Base-by-base conservation (phyloP, 371 early-diverging fungal genomes). In the Mortierella sp. region DNA sequence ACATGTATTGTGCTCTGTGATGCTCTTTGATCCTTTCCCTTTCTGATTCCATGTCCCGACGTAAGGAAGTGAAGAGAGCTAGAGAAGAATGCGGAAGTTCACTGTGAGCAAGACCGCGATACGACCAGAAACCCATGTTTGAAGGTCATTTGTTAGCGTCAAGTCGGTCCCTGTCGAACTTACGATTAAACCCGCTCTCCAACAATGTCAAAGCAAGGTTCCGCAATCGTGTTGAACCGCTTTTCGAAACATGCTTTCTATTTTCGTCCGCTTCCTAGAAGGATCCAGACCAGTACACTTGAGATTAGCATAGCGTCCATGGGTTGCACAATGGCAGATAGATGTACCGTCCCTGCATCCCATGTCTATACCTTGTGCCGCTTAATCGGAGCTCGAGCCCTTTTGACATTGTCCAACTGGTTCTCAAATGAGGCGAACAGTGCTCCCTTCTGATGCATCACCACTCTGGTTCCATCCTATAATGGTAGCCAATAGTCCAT, bases 171-270 rank as follows among this genome's bases (percentile, higher is more conserved):
- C 26, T 23, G 18, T 24, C 18, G 18, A 2, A 47, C 67, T 62
- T 85, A 89, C 88, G 79, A 80, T 92, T 91, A 68, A 90, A 92
- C 50, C 87, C 81, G 28, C 82, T 78, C 58, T 83, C 84, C 52
- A 91, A 34, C 55, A 93, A 83, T 0, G 80, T 72, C 43, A 60
- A 30, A 6, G 71, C 78, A 8, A 76, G 45, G 16, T 50, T 54
- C 4, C 67, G 62, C 7, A 76, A 42, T 12, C 47, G 19, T 12
- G 27, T 34, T 5, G 54, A n/a, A 9, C 78, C 78, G 1, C 62
- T 47, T 23, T 42, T 70, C 14, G 71, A 53, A 3, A 69, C 13
- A 13, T 49, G 58, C 31, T 76, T 76, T 55, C 52, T 76, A 53
- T 51, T 57, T 7, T 66, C 78, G 28, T 48, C 66, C n/a, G 46